Evolutionary conservation across 2,329 filamentous ascomycete species (phyloP), one percentile per base, ranked within the genome.

Genomic region (Epichloe glyceriae): DNA sequence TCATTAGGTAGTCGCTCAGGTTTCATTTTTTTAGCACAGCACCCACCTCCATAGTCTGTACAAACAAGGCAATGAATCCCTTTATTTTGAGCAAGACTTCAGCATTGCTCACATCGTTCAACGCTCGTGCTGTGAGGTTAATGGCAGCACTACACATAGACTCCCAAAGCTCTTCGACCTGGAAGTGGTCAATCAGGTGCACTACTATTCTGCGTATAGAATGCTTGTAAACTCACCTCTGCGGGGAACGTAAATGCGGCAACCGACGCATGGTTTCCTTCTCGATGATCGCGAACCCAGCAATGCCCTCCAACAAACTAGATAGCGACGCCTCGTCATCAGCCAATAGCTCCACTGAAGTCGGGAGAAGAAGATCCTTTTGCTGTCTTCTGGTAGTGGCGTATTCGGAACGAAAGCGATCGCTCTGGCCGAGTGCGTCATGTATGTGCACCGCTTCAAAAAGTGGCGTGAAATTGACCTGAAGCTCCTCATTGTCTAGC

Each of bases 161-260:
- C 61, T 97, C 91, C 93, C 93, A 98, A 2, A 98, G 73, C 67
- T 97, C 93, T 62, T 98, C 93, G n/a, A 96, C 82, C 86, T 90
- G 54, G 22, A 17, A n/a, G 14, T 19, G 6, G 40, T 15, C 15
- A 40, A 15, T 40, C 14, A 14, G 17, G 17, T 37, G 40, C 39
- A 7, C 19, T 14, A 37, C 5, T 14, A 43, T 17, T 20, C 14
- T 3, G 12, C 4, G 17, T 37, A n/a, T 3, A 12, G 10, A 22
- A 34, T n/a, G 46, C 22, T 14, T 34, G 42, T 38, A 4, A 34
- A 62, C 79, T 67, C 66, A 91, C 90, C 70, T 98, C 93, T 57
- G 86, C 80, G 11, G 80, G 72, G 88, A 85, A 55, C 93, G 82
- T 47, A 98, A 72, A 61, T 93, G 87, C 1, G 88, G 87, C 0